These are phyloP conservation scores for Chrysoporthe deuterocubensis DNA, from an alignment of 2,329 filamentous ascomycete genomes.

Conservation along the genomic window DNA sequence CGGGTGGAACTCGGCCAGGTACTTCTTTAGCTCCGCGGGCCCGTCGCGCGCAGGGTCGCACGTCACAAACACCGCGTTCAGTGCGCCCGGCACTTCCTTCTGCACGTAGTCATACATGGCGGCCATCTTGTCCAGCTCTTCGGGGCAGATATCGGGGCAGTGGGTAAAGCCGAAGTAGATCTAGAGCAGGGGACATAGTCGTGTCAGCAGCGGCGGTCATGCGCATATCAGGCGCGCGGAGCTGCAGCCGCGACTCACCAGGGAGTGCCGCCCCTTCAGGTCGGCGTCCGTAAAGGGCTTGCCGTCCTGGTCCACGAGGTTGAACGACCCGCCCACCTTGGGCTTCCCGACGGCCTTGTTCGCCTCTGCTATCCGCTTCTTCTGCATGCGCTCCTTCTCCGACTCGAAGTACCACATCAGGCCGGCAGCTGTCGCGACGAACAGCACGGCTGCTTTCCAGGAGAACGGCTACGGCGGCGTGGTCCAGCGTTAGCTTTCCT, in stretches of 20 bases:
- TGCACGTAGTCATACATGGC: conserved; percentile 80
- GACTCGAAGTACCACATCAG: conserved; percentile 90
- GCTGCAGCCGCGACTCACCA: conserved; percentile 54
- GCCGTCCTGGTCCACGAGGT: conserved; percentile 81
- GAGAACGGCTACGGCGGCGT: conserved; percentile 74
- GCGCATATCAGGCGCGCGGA: background rate
- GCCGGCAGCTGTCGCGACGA: conserved; percentile 75
- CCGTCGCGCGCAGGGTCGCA: conserved; percentile 94
- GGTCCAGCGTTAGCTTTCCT: conserved; percentile 24
- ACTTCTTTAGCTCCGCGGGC: conserved; percentile 80
- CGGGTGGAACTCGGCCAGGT: conserved; percentile 89
- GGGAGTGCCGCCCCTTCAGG: conserved; percentile 82
- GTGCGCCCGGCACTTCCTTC: conserved; percentile 50
- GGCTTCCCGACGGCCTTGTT: conserved; percentile 91
- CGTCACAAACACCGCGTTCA: conserved; percentile 88
- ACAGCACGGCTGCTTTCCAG: conserved; percentile 85
- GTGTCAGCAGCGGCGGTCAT: conserved; percentile 1
- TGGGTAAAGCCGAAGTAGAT: conserved; percentile 99
- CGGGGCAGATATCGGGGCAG: conserved; percentile 97
- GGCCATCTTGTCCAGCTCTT: conserved; percentile 99
- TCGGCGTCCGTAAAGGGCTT: conserved; percentile 76
- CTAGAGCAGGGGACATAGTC: conserved; percentile 46
- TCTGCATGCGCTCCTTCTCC: conserved; percentile 90
- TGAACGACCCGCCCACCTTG: conserved; percentile 89
- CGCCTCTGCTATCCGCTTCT: conserved; percentile 86